Evolutionary conservation across 1,284 basidiomycete species (phyloP), one percentile per base, ranked within the genome.

Genomic region (Leccinum fallax): DNA sequence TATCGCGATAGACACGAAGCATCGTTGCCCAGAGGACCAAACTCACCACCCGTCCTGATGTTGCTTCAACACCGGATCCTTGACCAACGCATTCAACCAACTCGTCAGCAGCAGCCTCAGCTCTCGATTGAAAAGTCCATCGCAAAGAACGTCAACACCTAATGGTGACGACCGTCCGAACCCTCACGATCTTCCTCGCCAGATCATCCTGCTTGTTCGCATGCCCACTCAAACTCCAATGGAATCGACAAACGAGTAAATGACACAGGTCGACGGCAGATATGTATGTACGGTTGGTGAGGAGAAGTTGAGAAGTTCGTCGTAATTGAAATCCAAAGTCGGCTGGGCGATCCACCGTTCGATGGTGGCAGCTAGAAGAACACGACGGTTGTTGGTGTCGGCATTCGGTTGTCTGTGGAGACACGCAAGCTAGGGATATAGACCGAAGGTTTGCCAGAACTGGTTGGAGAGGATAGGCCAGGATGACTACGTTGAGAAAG

Each of bases 301-400:
- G 10, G 30, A 32, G 75, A 95, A 95, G 66, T 91, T 86, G 61
- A 93, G 81, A 24, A 95, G 81, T 67, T 94, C 89, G 72, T 93
- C 90, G 63, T 92, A 91, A 73, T 92, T 87, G 66, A 94, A 80
- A 67, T 90, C 87, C 69, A 88, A 91, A 34, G 93, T 95, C 53
- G 95, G 79, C 70, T 95, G 93, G 1, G 92, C 92, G 62, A 95
- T 88, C 92, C 93, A 94, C 1, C 93, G 86, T 73, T 95, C 93
- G 66, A 95, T 92, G 4, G 92, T 94, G 4, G 93, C 93, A 0
- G 92, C 93, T 38, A 95, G 79, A 15, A 95, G 77, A 38, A 92
- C 78, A 66, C 81, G 85, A 66, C 80, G 78, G 21, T 71, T 67
- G 40, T 73, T 72, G 3, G 59, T 21, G 16, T 61, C 59, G 21